Percentiles rank a stretch among this genome's conserved stretches.
These are phyloP conservation scores for Dactylellina sp. DNA, from an alignment of 2,329 filamentous ascomycete genomes.

Conservation along the genomic window DNA sequence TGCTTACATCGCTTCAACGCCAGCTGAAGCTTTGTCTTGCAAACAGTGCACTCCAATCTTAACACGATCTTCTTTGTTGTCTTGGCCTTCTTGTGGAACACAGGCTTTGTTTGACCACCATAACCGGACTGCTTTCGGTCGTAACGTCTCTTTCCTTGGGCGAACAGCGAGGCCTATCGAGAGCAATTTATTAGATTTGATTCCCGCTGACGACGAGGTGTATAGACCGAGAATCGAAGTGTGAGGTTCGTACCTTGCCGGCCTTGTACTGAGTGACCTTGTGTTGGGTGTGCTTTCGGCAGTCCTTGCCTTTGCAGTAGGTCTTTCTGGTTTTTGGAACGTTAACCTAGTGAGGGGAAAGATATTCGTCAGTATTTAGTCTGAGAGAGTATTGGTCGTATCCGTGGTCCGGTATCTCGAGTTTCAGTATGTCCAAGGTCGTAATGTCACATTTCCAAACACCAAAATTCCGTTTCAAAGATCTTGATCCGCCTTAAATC, in stretches of 20 bases:
- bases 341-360: conserved; percentile 78
- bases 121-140: conserved; percentile 99
- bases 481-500: not conserved
- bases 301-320: conserved; percentile 96
- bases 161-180: conserved; percentile 83
- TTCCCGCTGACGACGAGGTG: not conserved
- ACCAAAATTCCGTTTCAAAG: not conserved
- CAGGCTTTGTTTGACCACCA: conserved; percentile 99
- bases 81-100: conserved; percentile 99
- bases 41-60: conserved; percentile 94
- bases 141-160: conserved; percentile 99
- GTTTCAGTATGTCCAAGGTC: conserved; percentile 26
- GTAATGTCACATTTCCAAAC: conserved; percentile 6
- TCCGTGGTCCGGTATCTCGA: conserved; percentile 21
- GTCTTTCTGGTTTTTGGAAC: conserved; percentile 97
- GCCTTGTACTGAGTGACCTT: conserved; percentile 98
- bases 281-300: conserved; percentile 90
- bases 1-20: conserved; percentile 99
- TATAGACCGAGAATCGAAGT: conserved; percentile 11
- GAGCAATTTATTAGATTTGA: conserved; percentile 18
- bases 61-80: conserved; percentile 99
- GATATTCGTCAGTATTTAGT: conserved; percentile 30
- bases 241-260: conserved; percentile 75
- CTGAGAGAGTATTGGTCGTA: conserved; percentile 4
- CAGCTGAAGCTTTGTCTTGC: conserved; percentile 97